phyloP scores from a whole-genome alignment of 139 green algal species.

The Zygnema circumcarinatum region DNA sequence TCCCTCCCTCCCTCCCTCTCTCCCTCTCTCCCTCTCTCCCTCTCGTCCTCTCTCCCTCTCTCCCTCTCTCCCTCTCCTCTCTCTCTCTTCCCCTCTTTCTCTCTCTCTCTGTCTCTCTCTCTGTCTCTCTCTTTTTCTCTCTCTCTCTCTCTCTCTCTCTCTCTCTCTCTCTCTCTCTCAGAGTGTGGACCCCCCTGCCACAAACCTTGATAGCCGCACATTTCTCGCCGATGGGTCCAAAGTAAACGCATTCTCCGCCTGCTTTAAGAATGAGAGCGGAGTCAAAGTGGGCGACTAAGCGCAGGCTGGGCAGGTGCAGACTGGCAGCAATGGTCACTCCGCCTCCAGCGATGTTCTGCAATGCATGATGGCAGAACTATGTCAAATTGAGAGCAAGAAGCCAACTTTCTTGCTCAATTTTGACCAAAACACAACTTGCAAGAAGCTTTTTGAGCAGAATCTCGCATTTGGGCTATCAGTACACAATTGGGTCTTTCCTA shows the following conservation, averaged over 20 bases:
- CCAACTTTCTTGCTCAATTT: too few species aligned
- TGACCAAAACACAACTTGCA: too few species aligned
- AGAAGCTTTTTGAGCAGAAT: too few species aligned
- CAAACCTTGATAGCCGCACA: slow-evolving; percentile 12
- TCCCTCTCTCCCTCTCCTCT: too few species aligned
- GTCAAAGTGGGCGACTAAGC: slow-evolving; percentile 59
- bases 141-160: not conserved
- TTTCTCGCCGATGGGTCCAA: slow-evolving; percentile 77
- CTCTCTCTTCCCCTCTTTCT: too few species aligned
- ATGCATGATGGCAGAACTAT: not conserved
- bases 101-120: too few species aligned
- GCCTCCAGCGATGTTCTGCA: slow-evolving; percentile 76
- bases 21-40: too few species aligned
- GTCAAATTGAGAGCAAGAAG: slow-evolving; percentile 4
- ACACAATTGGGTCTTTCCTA: not conserved
- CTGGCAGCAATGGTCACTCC: slow-evolving; percentile 85
- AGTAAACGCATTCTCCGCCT: slow-evolving; percentile 80
- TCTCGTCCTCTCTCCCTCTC: too few species aligned
- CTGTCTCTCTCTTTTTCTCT: not conserved
- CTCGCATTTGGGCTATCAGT: too few species aligned
- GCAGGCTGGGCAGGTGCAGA: slow-evolving; percentile 81
- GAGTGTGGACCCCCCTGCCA: not conserved
- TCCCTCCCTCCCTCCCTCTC: too few species aligned
- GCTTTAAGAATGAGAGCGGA: slow-evolving; percentile 78
- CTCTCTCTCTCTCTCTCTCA: not conserved